Evolutionary conservation across 2,329 filamentous ascomycete species (phyloP).

Genomic region (Penicillium sp.): DNA sequence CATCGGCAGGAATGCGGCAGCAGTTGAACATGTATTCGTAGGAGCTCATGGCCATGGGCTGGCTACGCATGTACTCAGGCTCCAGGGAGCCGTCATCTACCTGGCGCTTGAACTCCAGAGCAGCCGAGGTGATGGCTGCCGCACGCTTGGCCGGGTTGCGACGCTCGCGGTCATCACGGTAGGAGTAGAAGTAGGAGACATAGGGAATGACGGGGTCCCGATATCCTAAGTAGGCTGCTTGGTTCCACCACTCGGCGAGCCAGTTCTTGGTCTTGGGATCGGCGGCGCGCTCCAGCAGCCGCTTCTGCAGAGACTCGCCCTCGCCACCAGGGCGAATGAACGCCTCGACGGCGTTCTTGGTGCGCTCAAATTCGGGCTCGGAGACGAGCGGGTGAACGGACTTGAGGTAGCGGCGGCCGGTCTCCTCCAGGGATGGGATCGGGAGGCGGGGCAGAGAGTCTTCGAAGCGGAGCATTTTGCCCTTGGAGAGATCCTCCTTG

Average conservation of each 20-base stretch:
- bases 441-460: constrained; percentile 62
- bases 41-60: constrained; percentile 96
- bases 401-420: constrained; percentile 62
- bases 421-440: constrained; percentile 63
- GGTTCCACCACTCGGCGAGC: constrained; percentile 98
- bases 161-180: constrained; percentile 85
- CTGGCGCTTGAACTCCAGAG: constrained; percentile 89
- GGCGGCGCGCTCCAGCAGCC: constrained; percentile 73
- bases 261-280: constrained; percentile 85
- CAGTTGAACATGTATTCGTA: constrained; percentile 99
- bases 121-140: constrained; percentile 80
- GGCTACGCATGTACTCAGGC: constrained; percentile 97
- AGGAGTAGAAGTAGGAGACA: constrained; percentile 99
- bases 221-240: constrained; percentile 86
- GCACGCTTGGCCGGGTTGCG: constrained; percentile 89
- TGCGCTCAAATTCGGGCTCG: constrained; percentile 57
- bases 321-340: constrained; percentile 85
- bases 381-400: constrained; percentile 63
- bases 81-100: constrained; percentile 80
- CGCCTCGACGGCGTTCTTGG: constrained; percentile 77
- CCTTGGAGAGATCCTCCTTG: constrained; percentile 62
- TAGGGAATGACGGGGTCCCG: constrained; percentile 96
- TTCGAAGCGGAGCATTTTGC: constrained; percentile 64
- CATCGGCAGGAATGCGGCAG: constrained; percentile 77
- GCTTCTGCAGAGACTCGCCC: constrained; percentile 81